A percentile compares a stretch with the other conserved stretches of the same genome.
These are phyloP conservation scores for Pseudogymnoascus pannorum DNA, from an alignment of 2,329 filamentous ascomycete genomes.

Conservation along the genomic window DNA sequence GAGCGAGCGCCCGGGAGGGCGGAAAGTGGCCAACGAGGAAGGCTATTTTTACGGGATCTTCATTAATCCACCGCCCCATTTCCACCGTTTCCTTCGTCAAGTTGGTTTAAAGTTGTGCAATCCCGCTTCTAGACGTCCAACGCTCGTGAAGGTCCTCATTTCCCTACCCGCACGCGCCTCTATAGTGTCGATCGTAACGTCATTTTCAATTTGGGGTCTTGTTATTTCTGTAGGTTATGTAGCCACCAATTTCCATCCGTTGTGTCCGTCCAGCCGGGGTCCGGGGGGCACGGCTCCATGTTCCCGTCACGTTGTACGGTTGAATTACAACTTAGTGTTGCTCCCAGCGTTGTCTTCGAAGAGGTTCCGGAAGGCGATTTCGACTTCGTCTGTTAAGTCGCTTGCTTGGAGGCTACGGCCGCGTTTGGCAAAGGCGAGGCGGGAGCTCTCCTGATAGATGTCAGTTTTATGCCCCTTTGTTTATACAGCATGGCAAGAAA, in stretches of 20 bases:
- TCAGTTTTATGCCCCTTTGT: not conserved
- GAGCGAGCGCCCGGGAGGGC: not conserved
- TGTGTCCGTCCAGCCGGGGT: not conserved
- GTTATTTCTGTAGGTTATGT: not conserved
- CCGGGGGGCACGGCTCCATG: not conserved
- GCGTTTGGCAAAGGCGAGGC: constrained; percentile 76
- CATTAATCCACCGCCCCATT: not conserved
- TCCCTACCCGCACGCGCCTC: not conserved
- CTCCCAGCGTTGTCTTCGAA: constrained; percentile 45
- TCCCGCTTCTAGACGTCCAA: constrained; percentile 4
- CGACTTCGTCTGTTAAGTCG: constrained; percentile 83
- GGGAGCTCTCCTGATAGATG: constrained; percentile 61
- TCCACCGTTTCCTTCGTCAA: not conserved
- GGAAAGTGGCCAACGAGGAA: not conserved
- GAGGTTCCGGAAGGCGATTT: constrained; percentile 67
- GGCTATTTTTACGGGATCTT: constrained; percentile 3
- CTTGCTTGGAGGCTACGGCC: constrained; percentile 82
- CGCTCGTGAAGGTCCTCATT: not conserved
- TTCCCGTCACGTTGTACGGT: no score
- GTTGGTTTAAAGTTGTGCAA: constrained; percentile 2
- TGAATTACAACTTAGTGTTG: not conserved
- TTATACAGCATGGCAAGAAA: not conserved
- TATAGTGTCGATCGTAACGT: not conserved
- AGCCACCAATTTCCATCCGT: not conserved
- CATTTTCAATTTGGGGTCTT: not conserved